These are phyloP conservation scores for Austroboletus niveus DNA, from an alignment of 1,284 basidiomycete species.

Conservation along the genomic window DNA sequence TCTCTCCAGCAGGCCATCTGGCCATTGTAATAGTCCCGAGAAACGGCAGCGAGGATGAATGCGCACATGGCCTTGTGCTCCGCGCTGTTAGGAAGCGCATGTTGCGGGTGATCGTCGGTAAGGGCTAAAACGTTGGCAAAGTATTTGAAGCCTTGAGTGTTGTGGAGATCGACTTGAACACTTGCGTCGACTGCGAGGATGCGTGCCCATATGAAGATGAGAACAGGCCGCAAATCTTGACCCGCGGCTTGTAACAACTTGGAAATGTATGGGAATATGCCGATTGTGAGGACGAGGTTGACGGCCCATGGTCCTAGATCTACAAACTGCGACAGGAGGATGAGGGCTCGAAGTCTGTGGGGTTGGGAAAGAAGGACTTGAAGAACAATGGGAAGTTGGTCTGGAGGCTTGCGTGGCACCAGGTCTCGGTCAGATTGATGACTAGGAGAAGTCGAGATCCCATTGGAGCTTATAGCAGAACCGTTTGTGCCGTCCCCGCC, in stretches of 20 bases:
- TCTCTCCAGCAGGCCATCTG: constrained; percentile 87
- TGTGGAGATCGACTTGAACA: constrained; percentile 89
- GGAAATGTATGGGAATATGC: constrained; percentile 98
- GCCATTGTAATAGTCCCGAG: constrained; percentile 84
- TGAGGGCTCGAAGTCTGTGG: constrained; percentile 92
- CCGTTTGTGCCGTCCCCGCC: constrained; percentile 22
- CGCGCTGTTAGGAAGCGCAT: constrained; percentile 82
- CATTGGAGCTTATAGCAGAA: constrained; percentile 6
- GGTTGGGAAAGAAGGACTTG: constrained; percentile 97
- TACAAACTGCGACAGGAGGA: constrained; percentile 96
- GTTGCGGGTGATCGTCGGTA: constrained; percentile 51
- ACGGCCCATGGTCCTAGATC: constrained; percentile 99
- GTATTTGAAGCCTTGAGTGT: constrained; percentile 85
- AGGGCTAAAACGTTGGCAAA: constrained; percentile 81
- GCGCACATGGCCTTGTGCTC: constrained; percentile 99
- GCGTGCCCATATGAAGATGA: constrained; percentile 99
- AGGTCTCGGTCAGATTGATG: constrained; percentile 49
- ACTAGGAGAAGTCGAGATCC: constrained; percentile 6
- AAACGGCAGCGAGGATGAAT: constrained; percentile 92
- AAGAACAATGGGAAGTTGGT: constrained; percentile 95
- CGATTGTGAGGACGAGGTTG: constrained; percentile 94
- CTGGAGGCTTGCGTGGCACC: constrained; percentile 86
- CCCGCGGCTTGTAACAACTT: constrained; percentile 95
- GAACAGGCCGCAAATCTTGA: constrained; percentile 92
- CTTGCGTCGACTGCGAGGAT: constrained; percentile 94